A percentile compares a stretch with the other conserved stretches of the same genome.
phyloP scores from a whole-genome alignment of 148 eudicot genomes.

The Rhododendron vialii region DNA sequence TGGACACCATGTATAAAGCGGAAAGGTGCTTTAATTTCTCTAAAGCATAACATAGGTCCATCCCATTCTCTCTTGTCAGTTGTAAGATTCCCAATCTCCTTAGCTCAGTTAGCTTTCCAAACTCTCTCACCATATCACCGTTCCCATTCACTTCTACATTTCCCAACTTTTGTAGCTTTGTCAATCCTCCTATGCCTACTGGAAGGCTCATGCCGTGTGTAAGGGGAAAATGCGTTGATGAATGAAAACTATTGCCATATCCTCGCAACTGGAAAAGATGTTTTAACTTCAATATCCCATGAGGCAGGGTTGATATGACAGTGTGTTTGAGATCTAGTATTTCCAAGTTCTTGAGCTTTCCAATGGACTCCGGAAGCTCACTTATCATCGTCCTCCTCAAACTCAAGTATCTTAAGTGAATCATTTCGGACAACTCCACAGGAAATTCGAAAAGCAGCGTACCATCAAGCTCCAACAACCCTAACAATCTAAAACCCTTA shows the following conservation, averaged over 20 bases:
- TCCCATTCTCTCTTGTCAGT: slow-evolving; percentile 1
- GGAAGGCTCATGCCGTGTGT: neutral
- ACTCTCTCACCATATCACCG: neutral
- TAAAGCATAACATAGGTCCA: slow-evolving; percentile 6
- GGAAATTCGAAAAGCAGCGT: neutral
- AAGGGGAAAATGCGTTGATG: neutral
- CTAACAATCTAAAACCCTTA: neutral
- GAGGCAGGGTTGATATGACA: neutral
- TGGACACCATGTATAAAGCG: neutral
- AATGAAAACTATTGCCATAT: neutral
- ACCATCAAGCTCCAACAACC: neutral
- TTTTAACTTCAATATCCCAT: slow-evolving; percentile 1
- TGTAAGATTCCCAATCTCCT: slow-evolving; percentile 3
- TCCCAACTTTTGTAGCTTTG: slow-evolving; percentile 4
- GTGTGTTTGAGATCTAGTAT: slow-evolving; percentile 12
- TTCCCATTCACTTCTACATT: neutral
- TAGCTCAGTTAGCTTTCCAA: slow-evolving; percentile 8
- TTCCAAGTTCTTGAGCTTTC: slow-evolving; percentile 10
- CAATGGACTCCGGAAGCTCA: slow-evolving; percentile 9
- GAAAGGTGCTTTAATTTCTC: slow-evolving; percentile 13
- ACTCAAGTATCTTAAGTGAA: slow-evolving; percentile 7
- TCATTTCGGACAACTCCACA: neutral
- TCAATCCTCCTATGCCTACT: slow-evolving; percentile 6
- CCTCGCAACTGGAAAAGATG: slow-evolving; percentile 1
- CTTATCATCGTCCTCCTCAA: neutral